phyloP scores from a whole-genome alignment of 169 alveolate species.

The Plasmodium falciparum region DNA sequence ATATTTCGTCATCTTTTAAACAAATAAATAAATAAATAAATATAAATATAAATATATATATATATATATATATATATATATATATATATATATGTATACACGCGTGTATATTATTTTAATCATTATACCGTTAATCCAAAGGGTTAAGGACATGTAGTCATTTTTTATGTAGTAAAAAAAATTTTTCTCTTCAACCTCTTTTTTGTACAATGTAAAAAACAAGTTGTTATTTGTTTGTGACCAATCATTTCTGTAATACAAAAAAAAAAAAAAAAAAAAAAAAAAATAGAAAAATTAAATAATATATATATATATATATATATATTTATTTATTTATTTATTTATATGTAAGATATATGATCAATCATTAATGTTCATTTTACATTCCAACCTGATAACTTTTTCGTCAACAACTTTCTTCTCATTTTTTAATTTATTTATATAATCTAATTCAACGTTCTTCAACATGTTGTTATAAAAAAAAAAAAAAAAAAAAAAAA shows the following conservation, averaged over 20 bases:
- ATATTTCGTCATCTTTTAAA: slow-evolving; percentile 26
- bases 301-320: too few species aligned
- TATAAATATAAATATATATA: neutral
- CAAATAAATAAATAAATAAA: neutral
- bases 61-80: neutral
- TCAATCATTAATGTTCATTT: too few species aligned
- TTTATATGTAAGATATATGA: too few species aligned
- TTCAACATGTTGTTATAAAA: neutral
- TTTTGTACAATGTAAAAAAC: slow-evolving; percentile 28
- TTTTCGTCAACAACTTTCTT: neutral
- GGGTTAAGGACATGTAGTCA: neutral
- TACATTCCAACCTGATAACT: neutral
- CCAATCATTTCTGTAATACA: slow-evolving; percentile 31
- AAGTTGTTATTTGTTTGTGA: slow-evolving; percentile 20
- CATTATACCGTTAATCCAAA: slow-evolving; percentile 23
- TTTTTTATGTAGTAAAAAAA: slow-evolving; percentile 22
- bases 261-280: neutral
- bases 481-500: too few species aligned
- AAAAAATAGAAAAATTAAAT: neutral
- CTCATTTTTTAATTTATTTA: neutral
- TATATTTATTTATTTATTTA: too few species aligned
- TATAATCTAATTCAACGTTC: neutral
- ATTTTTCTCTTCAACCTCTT: slow-evolving; percentile 8
- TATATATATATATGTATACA: neutral
- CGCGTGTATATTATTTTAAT: neutral